A percentile compares a stretch with the other conserved stretches of the same genome.
phyloP scores from a whole-genome alignment of 2,329 filamentous ascomycete genomes.

The Colletotrichum paranaense region DNA sequence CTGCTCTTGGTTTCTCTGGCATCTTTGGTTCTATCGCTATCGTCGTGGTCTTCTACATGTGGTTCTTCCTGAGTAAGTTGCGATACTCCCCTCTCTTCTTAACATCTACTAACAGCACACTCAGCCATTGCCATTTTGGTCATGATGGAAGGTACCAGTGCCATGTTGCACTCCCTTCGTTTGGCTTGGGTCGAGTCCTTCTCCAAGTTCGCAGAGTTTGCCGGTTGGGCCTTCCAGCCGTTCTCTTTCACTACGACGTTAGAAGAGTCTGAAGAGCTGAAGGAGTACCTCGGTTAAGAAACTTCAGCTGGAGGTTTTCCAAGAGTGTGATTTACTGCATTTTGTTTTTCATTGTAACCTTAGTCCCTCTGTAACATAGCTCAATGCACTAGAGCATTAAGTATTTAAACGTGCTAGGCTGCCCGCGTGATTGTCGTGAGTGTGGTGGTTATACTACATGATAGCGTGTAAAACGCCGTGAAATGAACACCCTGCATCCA shows the following conservation, averaged over 20 bases:
- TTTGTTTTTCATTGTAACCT: conserved; percentile 33
- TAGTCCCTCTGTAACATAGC: conserved; percentile 37
- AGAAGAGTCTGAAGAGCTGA: conserved; percentile 80
- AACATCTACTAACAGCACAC: conserved; percentile 6
- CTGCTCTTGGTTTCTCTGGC: conserved; percentile 76
- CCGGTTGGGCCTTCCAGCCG: conserved; percentile 86
- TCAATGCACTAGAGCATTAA: conserved; percentile 33
- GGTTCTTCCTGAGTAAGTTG: conserved; percentile 81
- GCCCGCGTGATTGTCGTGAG: background rate
- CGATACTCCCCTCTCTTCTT: background rate
- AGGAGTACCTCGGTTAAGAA: conserved; percentile 62
- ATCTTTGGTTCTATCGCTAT: conserved; percentile 81
- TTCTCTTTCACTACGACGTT: conserved; percentile 88
- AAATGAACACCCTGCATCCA: background rate
- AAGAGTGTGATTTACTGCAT: conserved; percentile 15
- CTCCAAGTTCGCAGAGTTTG: conserved; percentile 96
- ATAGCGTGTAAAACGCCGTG: conserved; percentile 5
- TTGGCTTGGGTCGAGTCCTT: conserved; percentile 98
- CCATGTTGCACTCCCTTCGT: conserved; percentile 92
- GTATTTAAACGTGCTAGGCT: background rate
- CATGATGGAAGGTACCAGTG: conserved; percentile 95
- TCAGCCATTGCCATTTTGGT: conserved; percentile 74
- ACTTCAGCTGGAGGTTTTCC: background rate
- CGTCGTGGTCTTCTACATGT: conserved; percentile 85
- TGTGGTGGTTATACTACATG: conserved; percentile 29